A percentile compares a stretch with the other conserved stretches of the same genome.
phyloP scores from a whole-genome alignment of 2,329 filamentous ascomycete genomes.

The Fusarium odoratissimum region DNA sequence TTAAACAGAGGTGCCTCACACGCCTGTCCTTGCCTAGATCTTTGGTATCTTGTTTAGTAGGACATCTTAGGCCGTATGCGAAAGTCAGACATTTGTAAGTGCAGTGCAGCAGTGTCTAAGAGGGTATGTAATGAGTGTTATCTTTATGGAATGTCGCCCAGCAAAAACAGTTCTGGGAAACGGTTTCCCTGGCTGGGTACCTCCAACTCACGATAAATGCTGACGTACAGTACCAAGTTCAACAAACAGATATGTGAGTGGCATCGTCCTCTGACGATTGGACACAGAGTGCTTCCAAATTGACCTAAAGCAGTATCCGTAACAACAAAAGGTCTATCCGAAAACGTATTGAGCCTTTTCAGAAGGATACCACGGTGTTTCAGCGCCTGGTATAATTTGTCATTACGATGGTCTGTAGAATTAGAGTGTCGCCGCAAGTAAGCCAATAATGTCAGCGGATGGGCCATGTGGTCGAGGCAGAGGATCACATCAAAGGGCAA shows the following conservation, averaged over 20 bases:
- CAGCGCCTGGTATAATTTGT: neutral
- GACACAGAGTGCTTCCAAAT: neutral
- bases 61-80: rapidly evolving
- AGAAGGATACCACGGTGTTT: neutral
- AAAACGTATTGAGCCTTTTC: neutral
- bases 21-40: neutral
- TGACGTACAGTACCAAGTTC: neutral
- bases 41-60: neutral
- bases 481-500: constrained; percentile 31
- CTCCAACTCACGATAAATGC: neutral
- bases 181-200: neutral
- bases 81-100: neutral
- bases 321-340: neutral
- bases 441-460: constrained; percentile 39
- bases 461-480: constrained; percentile 42
- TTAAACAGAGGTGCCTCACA: neutral
- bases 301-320: neutral
- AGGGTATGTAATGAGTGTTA: too few relatives aligned
- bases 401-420: neutral
- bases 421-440: neutral
- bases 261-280: neutral
- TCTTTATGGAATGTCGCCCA: neutral
- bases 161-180: neutral
- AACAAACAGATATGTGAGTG: neutral
- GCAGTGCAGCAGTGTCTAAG: neutral